Percentiles rank a stretch among this genome's conserved stretches.
Evolutionary conservation across 2,329 filamentous ascomycete genomes (phyloP).

Genomic region (Exutisphaerella laricina): DNA sequence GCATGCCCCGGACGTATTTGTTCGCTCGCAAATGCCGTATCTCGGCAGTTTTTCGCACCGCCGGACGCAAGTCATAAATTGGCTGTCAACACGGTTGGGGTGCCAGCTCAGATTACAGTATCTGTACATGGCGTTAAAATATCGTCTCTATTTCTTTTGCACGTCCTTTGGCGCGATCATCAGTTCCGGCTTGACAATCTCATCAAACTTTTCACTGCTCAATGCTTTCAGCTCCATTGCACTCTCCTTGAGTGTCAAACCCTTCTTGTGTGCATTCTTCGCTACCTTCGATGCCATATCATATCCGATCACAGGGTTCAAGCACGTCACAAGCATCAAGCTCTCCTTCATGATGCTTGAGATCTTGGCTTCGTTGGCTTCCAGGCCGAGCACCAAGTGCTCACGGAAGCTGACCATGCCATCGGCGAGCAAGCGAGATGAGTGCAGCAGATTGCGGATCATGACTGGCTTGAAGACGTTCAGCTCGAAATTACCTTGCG

Average conservation of each 20-base stretch:
- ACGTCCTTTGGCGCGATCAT: constrained; percentile 73
- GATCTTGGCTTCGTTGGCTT: constrained; percentile 93
- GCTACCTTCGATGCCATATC: constrained; percentile 96
- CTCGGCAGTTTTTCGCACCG: too few relatives aligned
- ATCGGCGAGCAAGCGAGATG: constrained; percentile 78
- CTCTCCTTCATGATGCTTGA: constrained; percentile 86
- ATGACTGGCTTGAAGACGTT: constrained; percentile 99
- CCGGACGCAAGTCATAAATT: too few relatives aligned
- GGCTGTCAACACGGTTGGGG: too few relatives aligned
- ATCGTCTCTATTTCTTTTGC: constrained; percentile 3
- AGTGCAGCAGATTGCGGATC: constrained; percentile 93
- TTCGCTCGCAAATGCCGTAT: too few relatives aligned
- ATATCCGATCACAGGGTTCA: constrained; percentile 96
- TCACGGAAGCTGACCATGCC: constrained; percentile 94
- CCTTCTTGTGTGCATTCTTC: constrained; percentile 99
- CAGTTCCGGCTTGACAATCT: constrained; percentile 82
- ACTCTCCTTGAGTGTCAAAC: constrained; percentile 84
- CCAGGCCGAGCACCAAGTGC: constrained; percentile 80
- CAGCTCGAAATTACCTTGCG: constrained; percentile 97
- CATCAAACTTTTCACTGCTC: constrained; percentile 83
- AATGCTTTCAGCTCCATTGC: constrained; percentile 90
- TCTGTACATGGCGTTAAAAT: not conserved
- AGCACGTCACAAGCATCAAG: constrained; percentile 95
- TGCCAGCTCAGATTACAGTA: too few relatives aligned
- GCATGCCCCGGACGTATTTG: too few relatives aligned